These are phyloP conservation scores for Fusarium liriodendri DNA, from an alignment of 2,329 filamentous ascomycete genomes.

Conservation along the genomic window DNA sequence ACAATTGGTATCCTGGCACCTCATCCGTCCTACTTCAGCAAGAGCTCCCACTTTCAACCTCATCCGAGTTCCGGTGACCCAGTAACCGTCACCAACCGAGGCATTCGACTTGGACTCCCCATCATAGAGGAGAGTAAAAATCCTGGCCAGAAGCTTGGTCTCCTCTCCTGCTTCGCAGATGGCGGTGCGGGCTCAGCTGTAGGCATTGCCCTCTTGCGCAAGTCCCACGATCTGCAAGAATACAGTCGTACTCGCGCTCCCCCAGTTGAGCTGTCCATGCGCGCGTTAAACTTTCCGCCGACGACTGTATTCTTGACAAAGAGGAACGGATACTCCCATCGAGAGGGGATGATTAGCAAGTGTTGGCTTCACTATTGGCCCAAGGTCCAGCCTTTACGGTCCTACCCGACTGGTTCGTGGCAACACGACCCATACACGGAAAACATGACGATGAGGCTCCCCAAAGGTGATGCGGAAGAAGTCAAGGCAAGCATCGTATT, in stretches of 20 bases:
- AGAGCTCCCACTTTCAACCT: background rate
- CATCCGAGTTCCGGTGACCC: conserved; percentile 18
- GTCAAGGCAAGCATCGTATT: background rate
- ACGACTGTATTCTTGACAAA: conserved; percentile 19
- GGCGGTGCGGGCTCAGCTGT: conserved; percentile 15
- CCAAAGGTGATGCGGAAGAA: background rate
- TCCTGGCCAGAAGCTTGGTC: conserved; percentile 1
- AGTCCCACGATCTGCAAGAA: background rate
- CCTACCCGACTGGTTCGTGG: conserved; percentile 8
- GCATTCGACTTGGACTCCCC: conserved; percentile 20
- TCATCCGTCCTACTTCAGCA: conserved; percentile 25
- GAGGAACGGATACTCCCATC: background rate
- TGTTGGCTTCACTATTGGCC: conserved; percentile 18
- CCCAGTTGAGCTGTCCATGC: background rate
- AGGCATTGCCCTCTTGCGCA: conserved; percentile 11
- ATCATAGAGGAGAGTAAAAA: background rate
- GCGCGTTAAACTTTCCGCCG: background rate
- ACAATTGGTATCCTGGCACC: conserved; percentile 24
- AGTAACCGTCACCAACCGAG: conserved; percentile 28
- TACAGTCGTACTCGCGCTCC: conserved; percentile 18
- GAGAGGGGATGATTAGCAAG: background rate
- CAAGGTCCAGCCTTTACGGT: background rate
- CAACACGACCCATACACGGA: background rate
- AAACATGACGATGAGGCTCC: conserved; percentile 16
- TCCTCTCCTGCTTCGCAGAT: conserved; percentile 16